Conservation (phyloP, 2,329 filamentous ascomycete species). For the Sclerotiophoma versabilis region DNA sequence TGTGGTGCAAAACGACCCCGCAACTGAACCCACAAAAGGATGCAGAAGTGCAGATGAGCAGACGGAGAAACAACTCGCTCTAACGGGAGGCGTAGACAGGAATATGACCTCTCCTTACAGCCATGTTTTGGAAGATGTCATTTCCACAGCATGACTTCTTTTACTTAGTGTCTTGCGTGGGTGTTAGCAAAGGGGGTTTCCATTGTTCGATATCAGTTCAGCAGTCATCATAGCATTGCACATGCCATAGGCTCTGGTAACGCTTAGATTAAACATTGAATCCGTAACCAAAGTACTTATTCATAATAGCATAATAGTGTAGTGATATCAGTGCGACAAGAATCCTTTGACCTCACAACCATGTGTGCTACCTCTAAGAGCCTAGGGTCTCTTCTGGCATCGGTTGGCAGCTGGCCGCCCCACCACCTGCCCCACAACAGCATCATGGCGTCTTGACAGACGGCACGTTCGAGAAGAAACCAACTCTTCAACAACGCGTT, state of each 20-base stretch:
- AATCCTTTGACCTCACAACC: not conserved
- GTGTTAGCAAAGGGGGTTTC: not conserved
- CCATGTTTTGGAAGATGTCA: slow-evolving; percentile 4
- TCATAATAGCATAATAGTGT: not conserved
- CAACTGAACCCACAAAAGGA: slow-evolving; percentile 6
- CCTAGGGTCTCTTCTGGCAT: not conserved
- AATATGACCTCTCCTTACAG: not conserved
- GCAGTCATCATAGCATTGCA: slow-evolving; percentile 1
- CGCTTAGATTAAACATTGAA: not conserved
- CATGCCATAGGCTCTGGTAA: not conserved
- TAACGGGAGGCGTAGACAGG: slow-evolving; percentile 18
- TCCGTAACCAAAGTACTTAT: not conserved
- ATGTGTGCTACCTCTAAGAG: not conserved
- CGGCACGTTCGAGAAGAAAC: slow-evolving; percentile 8
- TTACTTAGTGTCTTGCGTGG: slow-evolving; percentile 1
- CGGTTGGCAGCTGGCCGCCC: not conserved
- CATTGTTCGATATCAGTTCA: not conserved
- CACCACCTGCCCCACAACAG: slow-evolving; percentile 8
- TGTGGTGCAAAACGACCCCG: slow-evolving; percentile 14
- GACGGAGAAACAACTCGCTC: slow-evolving; percentile 27
- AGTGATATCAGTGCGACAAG: not conserved
- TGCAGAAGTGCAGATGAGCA: slow-evolving; percentile 2
- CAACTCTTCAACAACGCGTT: slow-evolving; percentile 19
- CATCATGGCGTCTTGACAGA: slow-evolving; percentile 6
- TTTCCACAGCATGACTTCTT: slow-evolving; percentile 1